Conservation (phyloP, 2,329 filamentous ascomycete species). For the Aspergillus pseudoglaucus region DNA sequence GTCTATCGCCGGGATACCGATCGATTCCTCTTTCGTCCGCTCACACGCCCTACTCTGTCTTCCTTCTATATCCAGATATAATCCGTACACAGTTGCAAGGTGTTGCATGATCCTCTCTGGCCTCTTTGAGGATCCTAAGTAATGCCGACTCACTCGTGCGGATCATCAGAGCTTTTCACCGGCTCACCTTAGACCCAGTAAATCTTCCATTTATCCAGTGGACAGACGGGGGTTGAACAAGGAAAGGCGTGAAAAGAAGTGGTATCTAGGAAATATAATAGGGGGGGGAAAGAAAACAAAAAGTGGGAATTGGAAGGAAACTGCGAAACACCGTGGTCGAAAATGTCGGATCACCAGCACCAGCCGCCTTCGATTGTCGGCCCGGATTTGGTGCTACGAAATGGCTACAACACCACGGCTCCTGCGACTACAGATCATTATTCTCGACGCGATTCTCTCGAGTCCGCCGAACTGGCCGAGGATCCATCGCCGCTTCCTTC, state of each 20-base stretch:
- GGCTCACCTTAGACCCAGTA: background rate
- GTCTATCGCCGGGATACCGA: background rate
- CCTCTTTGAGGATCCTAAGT: background rate
- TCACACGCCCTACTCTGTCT: background rate
- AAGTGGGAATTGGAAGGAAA: background rate
- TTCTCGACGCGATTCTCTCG: slow-evolving; percentile 9
- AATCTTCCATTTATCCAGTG: background rate
- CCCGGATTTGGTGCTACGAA: background rate
- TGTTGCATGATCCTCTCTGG: background rate
- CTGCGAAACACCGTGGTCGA: background rate
- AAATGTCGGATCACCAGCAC: background rate
- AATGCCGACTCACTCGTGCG: background rate
- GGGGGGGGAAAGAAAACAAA: background rate
- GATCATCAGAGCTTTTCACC: background rate
- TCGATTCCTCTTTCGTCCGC: background rate
- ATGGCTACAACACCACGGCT: background rate
- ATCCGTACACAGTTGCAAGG: background rate
- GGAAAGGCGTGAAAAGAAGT: background rate
- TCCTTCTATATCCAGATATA: no score
- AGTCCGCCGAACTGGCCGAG: slow-evolving; percentile 17
- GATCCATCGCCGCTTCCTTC: slow-evolving; percentile 7
- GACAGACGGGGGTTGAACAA: background rate
- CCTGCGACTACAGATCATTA: background rate
- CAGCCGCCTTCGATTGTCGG: background rate
- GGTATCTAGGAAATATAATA: background rate